A percentile compares a stretch with the other conserved stretches of the same genome.
Conservation (phyloP, 176 grass and related monocot genomes). For the Eragrostis nindensis region DNA sequence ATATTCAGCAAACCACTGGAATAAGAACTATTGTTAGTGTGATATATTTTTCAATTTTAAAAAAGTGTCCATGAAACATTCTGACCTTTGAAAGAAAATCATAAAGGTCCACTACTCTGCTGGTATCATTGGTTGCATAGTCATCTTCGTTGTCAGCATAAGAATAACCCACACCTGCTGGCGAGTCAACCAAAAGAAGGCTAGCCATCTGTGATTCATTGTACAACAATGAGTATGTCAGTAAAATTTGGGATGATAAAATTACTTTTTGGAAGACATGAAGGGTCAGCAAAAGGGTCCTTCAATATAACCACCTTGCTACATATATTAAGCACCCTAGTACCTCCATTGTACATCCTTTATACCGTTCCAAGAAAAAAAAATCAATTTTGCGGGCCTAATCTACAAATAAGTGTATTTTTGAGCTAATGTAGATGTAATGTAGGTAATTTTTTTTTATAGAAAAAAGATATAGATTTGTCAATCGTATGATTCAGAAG, state of each 20-base stretch:
- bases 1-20: conserved; percentile 70
- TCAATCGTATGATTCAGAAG: background rate
- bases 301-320: too few species aligned
- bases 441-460: too few species aligned
- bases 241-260: background rate
- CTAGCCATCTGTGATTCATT: conserved; percentile 47
- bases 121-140: conserved; percentile 55
- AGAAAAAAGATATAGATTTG: background rate
- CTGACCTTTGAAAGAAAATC: conserved; percentile 60
- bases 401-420: too few species aligned
- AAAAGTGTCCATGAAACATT: background rate
- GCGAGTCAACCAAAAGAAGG: conserved; percentile 66
- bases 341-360: too few species aligned
- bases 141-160: conserved; percentile 59
- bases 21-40: background rate
- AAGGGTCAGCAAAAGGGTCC: too few species aligned
- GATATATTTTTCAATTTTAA: background rate
- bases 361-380: too few species aligned
- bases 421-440: too few species aligned
- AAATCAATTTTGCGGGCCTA: too few species aligned
- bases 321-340: too few species aligned
- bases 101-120: conserved; percentile 56
- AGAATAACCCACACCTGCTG: conserved; percentile 66
- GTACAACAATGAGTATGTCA: background rate
- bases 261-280: background rate